Conservation (phyloP, 768 basidiomycete species). For the Termitomyces sp. region DNA sequence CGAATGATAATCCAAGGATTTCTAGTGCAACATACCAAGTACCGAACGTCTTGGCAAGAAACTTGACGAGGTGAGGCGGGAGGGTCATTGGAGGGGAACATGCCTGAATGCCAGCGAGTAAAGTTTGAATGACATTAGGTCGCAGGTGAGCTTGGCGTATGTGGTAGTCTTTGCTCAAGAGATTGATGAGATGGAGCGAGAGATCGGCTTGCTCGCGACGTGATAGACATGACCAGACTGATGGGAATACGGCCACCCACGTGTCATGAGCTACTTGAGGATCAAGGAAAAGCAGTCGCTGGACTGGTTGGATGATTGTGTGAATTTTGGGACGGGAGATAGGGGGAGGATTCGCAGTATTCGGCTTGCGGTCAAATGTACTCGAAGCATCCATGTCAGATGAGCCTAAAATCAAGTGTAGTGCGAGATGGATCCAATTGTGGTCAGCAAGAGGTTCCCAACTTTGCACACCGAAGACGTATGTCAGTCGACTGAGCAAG, state of each 20-base stretch:
- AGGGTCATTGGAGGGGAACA: slow-evolving; percentile 84
- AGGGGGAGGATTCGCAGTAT: slow-evolving; percentile 21
- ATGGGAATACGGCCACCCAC: slow-evolving; percentile 86
- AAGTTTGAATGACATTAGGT: slow-evolving; percentile 88
- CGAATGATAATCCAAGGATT: slow-evolving; percentile 76
- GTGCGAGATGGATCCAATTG: slow-evolving; percentile 90
- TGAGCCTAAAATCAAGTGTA: slow-evolving; percentile 80
- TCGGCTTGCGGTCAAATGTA: slow-evolving; percentile 35
- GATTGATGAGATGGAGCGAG: slow-evolving; percentile 82
- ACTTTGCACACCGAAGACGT: slow-evolving; percentile 87
- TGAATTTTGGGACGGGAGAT: slow-evolving; percentile 40
- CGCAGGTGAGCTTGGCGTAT: slow-evolving; percentile 81
- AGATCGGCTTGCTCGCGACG: slow-evolving; percentile 85
- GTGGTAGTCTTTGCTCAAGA: slow-evolving; percentile 93
- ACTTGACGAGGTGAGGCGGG: slow-evolving; percentile 93
- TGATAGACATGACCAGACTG: slow-evolving; percentile 80
- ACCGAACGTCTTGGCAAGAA: slow-evolving; percentile 91
- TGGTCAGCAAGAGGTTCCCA: slow-evolving; percentile 92
- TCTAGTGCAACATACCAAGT: slow-evolving; percentile 94
- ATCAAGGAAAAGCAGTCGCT: slow-evolving; percentile 80
- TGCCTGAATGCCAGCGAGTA: slow-evolving; percentile 79
- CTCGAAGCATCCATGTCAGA: slow-evolving; percentile 36
- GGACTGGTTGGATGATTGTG: slow-evolving; percentile 67
- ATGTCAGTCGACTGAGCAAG: slow-evolving; percentile 75
- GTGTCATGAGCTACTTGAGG: slow-evolving; percentile 68